Conservation (phyloP, 2,329 filamentous ascomycete genomes). For the Exophiala alcalophila region DNA sequence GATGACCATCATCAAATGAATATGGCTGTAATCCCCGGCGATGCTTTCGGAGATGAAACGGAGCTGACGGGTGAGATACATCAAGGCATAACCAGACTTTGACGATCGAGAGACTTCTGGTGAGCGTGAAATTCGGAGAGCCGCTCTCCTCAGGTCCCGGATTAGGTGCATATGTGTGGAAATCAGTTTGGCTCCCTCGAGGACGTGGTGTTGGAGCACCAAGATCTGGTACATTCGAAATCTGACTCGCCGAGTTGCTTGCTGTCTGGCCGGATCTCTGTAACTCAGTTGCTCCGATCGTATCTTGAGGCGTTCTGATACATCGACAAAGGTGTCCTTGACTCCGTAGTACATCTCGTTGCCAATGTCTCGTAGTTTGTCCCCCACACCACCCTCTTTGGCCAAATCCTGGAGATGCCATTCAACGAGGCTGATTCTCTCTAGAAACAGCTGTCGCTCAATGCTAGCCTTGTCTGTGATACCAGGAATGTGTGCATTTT, state of each 20-base stretch:
- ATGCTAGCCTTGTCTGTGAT: slow-evolving; percentile 6
- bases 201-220: background rate
- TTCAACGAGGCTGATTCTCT: slow-evolving; percentile 4
- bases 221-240: background rate
- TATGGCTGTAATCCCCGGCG: background rate
- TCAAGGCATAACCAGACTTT: background rate
- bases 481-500: too few relatives aligned
- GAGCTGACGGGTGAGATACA: background rate
- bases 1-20: background rate
- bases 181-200: slow-evolving; percentile 1
- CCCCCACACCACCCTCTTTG: background rate
- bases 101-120: background rate
- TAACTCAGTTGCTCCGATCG: too few relatives aligned
- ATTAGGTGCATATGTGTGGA: slow-evolving; percentile 1
- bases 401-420: background rate
- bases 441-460: slow-evolving; percentile 1
- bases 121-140: background rate
- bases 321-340: too few relatives aligned
- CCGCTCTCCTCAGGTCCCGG: slow-evolving; percentile 1
- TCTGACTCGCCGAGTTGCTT: background rate
- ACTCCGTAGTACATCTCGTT: background rate
- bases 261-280: too few relatives aligned
- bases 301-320: too few relatives aligned
- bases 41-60: background rate
- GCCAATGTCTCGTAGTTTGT: slow-evolving; percentile 2